Evolutionary conservation across 352 stramenopile species (phyloP).

Genomic region (Phytophthora vignae): DNA sequence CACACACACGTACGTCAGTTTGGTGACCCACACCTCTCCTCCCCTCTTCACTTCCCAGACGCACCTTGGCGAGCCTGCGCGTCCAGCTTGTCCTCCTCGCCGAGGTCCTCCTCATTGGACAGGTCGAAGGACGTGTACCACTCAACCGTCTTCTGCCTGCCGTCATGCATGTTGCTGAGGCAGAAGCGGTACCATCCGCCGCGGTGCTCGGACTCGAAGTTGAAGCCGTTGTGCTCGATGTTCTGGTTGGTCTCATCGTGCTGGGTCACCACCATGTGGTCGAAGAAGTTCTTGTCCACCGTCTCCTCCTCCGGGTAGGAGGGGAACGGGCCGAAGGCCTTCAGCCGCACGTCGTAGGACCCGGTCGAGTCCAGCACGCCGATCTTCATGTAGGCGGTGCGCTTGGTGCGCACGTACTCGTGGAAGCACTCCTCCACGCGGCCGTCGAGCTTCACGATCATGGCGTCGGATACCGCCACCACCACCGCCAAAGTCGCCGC

Average conservation of each 20-base stretch:
- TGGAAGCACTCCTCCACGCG: conserved; percentile 79
- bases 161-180: conserved; percentile 79
- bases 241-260: conserved; percentile 74
- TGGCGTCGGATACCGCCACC: conserved; percentile 37
- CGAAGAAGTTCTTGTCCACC: conserved; percentile 76
- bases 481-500: conserved; percentile 39
- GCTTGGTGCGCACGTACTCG: conserved; percentile 87
- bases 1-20: conserved; percentile 1
- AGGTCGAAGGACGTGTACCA: conserved; percentile 87
- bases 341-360: conserved; percentile 79
- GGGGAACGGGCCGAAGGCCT: conserved; percentile 74
- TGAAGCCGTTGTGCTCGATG: conserved; percentile 87
- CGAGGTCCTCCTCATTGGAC: conserved; percentile 77
- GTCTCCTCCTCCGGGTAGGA: conserved; percentile 56
- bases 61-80: conserved; percentile 68
- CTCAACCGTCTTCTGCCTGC: conserved; percentile 74
- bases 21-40: not conserved
- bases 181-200: conserved; percentile 90
- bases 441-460: conserved; percentile 69
- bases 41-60: conserved; percentile 3
- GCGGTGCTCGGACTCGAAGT: conserved; percentile 87
- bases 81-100: conserved; percentile 80
- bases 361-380: conserved; percentile 77
- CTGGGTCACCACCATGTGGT: conserved; percentile 72
- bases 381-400: conserved; percentile 86